Percentiles rank a stretch among this genome's conserved stretches.
These are phyloP conservation scores for Whalleya microplaca DNA, from an alignment of 2,329 filamentous ascomycete genomes.

Conservation along the genomic window DNA sequence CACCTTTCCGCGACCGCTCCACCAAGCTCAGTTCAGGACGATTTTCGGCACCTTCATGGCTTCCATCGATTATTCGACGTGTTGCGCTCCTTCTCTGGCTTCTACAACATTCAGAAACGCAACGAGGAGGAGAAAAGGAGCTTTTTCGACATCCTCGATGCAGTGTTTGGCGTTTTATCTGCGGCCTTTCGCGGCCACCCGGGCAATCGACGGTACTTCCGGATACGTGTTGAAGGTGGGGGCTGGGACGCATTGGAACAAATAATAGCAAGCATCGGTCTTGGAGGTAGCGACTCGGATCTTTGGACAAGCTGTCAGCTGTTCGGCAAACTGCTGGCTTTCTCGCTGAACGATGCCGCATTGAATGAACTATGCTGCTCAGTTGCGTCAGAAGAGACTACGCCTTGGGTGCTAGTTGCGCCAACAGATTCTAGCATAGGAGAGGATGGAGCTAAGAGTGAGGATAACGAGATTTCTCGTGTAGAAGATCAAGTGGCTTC, in stretches of 20 bases:
- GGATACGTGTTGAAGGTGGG: conserved; percentile 71
- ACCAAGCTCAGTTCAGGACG: conserved; percentile 66
- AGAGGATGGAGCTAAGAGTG: conserved; percentile 14
- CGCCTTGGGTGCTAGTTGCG: conserved; percentile 15
- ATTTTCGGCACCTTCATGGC: conserved; percentile 79
- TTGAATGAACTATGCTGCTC: conserved; percentile 69
- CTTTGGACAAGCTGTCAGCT: conserved; percentile 70
- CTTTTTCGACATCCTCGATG: conserved; percentile 71
- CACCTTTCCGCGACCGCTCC: conserved; percentile 53
- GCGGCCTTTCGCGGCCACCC: conserved; percentile 77
- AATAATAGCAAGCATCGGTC: conserved; percentile 68
- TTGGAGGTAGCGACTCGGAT: conserved; percentile 69
- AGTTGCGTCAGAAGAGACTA: conserved; percentile 20
- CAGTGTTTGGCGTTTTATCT: conserved; percentile 73
- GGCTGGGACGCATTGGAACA: conserved; percentile 81
- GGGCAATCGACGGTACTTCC: conserved; percentile 88
- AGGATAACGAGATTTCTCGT: conserved; percentile 28
- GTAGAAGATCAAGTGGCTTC: conserved; percentile 34
- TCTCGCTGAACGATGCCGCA: conserved; percentile 78
- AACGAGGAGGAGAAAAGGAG: conserved; percentile 64
- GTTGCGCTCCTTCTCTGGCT: conserved; percentile 72
- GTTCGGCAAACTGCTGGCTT: conserved; percentile 81
- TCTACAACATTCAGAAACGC: conserved; percentile 71
- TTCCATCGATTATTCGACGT: conserved; percentile 75
- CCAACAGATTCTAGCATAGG: conserved; percentile 24